These are phyloP conservation scores for Hawksworthiomyces lignivorus DNA, from an alignment of 2,329 filamentous ascomycete species.

Conservation along the genomic window DNA sequence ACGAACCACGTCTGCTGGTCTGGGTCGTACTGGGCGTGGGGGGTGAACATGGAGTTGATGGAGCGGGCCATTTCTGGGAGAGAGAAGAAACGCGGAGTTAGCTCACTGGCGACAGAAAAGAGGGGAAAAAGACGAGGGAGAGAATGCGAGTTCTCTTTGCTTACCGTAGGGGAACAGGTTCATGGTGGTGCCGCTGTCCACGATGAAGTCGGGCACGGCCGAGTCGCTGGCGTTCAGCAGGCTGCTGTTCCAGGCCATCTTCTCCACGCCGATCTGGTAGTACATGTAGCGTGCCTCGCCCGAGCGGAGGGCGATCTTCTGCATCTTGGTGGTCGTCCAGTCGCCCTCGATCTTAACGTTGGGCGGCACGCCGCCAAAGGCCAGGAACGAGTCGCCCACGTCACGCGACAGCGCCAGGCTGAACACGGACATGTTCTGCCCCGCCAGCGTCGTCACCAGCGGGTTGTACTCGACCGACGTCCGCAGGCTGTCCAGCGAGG, in stretches of 20 bases:
- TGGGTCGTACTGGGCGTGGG: slow-evolving; percentile 16
- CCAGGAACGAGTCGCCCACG: slow-evolving; percentile 22
- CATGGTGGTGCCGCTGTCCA: slow-evolving; percentile 27
- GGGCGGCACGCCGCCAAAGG: slow-evolving; percentile 26
- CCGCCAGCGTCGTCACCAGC: slow-evolving; percentile 20
- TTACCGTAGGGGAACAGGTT: slow-evolving; percentile 22
- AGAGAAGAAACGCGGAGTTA: too few relatives aligned
- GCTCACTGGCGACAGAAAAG: not conserved
- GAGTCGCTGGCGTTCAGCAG: not conserved
- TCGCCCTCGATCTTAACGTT: slow-evolving; percentile 19
- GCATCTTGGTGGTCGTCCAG: slow-evolving; percentile 21
- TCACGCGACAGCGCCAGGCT: slow-evolving; percentile 26
- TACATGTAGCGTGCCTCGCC: slow-evolving; percentile 22
- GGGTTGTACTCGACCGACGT: slow-evolving; percentile 21
- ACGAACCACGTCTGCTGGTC: slow-evolving; percentile 19
- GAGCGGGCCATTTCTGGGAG: slow-evolving; percentile 19
- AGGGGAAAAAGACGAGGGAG: not conserved
- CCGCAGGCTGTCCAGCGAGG: slow-evolving; percentile 15
- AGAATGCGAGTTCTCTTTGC: not conserved
- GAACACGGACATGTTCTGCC: slow-evolving; percentile 18
- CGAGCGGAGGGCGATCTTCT: slow-evolving; percentile 13
- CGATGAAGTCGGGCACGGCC: slow-evolving; percentile 18
- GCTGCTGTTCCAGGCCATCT: slow-evolving; percentile 17
- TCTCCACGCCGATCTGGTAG: slow-evolving; percentile 21
- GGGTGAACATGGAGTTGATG: slow-evolving; percentile 23